Evolutionary conservation across 495 filamentous ascomycete genomes (phyloP), one percentile per base, ranked within the genome.

Genomic region (Parathielavia appendiculata): DNA sequence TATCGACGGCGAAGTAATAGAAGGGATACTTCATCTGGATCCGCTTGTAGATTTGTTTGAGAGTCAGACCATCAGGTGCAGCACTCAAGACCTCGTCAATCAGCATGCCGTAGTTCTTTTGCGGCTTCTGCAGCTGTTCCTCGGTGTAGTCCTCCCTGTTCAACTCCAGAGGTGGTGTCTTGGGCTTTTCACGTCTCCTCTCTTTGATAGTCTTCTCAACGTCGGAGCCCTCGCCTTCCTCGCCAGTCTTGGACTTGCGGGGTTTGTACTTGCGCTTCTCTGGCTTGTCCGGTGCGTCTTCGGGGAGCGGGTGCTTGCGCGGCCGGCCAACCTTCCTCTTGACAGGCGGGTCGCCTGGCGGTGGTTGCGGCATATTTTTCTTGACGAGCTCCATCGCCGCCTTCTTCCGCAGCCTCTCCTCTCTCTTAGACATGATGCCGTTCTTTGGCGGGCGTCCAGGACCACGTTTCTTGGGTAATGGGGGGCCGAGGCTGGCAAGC

Each of bases 11-110:
- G 71, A 97, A 89, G 59, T 88, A 89, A 72, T 89, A 98, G 71
- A 83, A 96, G 0, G 93, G 95, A 65, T 95, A 96, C 64, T 87
- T 89, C 65, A 86, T 75, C 72, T 90, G 86, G 59, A 98, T 88
- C 26, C 87, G 83, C 62, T 88, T 86, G 70, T 98, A 98, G 41
- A 98, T 97, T 69, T 96, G 88, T 64, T 95, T 92, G 35, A 98
- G 76, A 32, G 90, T 90, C 73, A 96, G 83, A 12, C 84, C 81
- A 3, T 83, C 83, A 4, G 77, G 83, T 17, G 88, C 89, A 48
- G 87, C 87, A 0, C 82, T 83, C 40, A 97, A 79, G 23, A 91
- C 88, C 69, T 97, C 91, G 71, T 96, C 87, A 56, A 97, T 95
- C 43, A 97, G 82, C 48, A 89, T 80, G 30, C 92, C 89, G 69